Conservation (phyloP, 2,329 filamentous ascomycete species). For the Nemania sp. region DNA sequence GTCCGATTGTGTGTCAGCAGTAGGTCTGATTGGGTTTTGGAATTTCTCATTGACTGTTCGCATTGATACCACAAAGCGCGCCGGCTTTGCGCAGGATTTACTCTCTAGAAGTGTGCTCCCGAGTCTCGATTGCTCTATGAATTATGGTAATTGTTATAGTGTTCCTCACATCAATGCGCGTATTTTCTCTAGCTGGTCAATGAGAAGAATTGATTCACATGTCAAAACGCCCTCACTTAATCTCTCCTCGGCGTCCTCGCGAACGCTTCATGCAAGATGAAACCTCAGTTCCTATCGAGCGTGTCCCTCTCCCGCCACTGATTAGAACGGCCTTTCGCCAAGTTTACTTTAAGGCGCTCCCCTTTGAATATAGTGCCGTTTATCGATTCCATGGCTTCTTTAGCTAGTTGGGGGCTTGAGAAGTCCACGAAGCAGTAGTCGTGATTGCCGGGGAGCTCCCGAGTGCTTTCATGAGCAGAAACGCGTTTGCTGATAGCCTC, state of each 20-base stretch:
- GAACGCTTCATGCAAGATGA: not conserved
- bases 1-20: no score
- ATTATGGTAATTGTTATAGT: not conserved
- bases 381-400: slow-evolving; percentile 52
- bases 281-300: slow-evolving; percentile 17
- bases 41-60: no score
- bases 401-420: slow-evolving; percentile 56
- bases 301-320: slow-evolving; percentile 35
- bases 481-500: slow-evolving; percentile 55
- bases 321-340: slow-evolving; percentile 31
- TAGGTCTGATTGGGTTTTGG: no score
- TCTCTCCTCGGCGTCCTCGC: slow-evolving; percentile 11
- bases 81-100: not conserved
- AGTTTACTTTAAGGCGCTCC: slow-evolving; percentile 34
- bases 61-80: not conserved
- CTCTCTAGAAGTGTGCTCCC: not conserved
- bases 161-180: not conserved
- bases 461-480: slow-evolving; percentile 61
- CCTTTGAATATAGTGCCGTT: slow-evolving; percentile 40
- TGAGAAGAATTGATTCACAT: not conserved
- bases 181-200: not conserved
- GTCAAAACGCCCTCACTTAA: not conserved
- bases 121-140: slow-evolving; percentile 1
- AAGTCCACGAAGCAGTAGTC: slow-evolving; percentile 72
- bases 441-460: slow-evolving; percentile 56